These are phyloP conservation scores for Hyphopichia wangnamkhiaoensis DNA, from an alignment of 1,139 yeast species.

Conservation along the genomic window DNA sequence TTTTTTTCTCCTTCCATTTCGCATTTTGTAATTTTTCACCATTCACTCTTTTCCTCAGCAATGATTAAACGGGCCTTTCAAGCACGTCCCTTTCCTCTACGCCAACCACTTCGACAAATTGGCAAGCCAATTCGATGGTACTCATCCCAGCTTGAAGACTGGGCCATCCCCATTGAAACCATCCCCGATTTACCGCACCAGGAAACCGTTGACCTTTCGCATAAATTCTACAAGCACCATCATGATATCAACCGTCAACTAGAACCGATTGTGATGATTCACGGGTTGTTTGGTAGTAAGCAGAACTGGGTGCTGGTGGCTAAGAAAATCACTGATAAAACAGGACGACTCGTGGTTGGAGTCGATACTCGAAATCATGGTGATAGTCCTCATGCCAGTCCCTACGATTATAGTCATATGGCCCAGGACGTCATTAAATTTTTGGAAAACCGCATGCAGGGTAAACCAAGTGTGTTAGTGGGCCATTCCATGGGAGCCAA, in stretches of 20 bases:
- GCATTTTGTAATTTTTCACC: not conserved
- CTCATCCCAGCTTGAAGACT: no score
- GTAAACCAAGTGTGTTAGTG: conserved; percentile 29
- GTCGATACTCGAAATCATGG: conserved; percentile 61
- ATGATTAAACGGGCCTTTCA: not conserved
- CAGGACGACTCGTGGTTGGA: conserved; percentile 36
- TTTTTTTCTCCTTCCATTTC: not conserved
- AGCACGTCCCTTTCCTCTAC: no score
- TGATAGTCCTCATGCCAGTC: conserved; percentile 40
- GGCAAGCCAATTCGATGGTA: no score
- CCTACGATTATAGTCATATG: conserved; percentile 44
- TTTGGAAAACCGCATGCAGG: conserved; percentile 25
- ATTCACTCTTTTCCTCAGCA: not conserved
- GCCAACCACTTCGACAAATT: no score
- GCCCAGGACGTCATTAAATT: conserved; percentile 44
- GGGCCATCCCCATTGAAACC: not conserved
- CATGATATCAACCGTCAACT: no score
- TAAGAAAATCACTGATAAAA: conserved; percentile 27
- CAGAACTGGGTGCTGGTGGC: conserved; percentile 42
- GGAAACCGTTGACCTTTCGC: conserved; percentile 3
- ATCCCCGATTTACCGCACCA: not conserved
- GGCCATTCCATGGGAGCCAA: conserved; percentile 62
- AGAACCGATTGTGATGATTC: conserved; percentile 48
- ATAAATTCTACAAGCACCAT: no score
- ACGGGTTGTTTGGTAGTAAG: conserved; percentile 52